Conservation (phyloP, 768 basidiomycete genomes). For the Mycena metata region DNA sequence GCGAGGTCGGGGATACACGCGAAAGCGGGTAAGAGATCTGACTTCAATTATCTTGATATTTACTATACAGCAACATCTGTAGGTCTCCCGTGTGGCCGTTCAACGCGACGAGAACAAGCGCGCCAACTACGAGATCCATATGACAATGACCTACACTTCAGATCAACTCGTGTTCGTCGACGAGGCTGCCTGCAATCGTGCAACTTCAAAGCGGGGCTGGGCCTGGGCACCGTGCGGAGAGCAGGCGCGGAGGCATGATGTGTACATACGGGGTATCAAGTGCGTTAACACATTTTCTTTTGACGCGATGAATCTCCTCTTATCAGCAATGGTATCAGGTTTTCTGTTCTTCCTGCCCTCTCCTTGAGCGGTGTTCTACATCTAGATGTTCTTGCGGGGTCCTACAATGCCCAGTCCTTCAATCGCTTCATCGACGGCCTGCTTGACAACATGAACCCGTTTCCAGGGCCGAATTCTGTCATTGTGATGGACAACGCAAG, state of each 20-base stretch:
- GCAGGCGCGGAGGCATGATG: constrained; percentile 29
- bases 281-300: constrained; percentile 2
- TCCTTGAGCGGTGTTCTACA: constrained; percentile 46
- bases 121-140: background rate
- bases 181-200: constrained; percentile 9
- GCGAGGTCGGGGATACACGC: constrained; percentile 17
- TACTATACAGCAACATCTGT: background rate
- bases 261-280: constrained; percentile 8
- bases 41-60: too few relatives aligned
- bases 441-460: constrained; percentile 49
- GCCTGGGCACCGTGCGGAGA: background rate
- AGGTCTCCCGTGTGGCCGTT: constrained; percentile 1
- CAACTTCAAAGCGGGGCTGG: background rate
- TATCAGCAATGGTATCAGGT: constrained; percentile 41
- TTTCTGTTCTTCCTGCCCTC: constrained; percentile 47
- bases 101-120: background rate
- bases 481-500: constrained; percentile 51
- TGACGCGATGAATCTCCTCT: background rate
- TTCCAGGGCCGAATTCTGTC: constrained; percentile 44
- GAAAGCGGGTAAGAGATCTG: too few relatives aligned
- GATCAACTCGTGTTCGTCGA: constrained; percentile 5
- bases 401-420: constrained; percentile 43
- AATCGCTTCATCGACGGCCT: constrained; percentile 38
- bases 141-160: background rate
- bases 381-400: constrained; percentile 42